Evolutionary conservation across 1,139 yeast species (phyloP).

Genomic region (Yamadazyma songkhlaensis): DNA sequence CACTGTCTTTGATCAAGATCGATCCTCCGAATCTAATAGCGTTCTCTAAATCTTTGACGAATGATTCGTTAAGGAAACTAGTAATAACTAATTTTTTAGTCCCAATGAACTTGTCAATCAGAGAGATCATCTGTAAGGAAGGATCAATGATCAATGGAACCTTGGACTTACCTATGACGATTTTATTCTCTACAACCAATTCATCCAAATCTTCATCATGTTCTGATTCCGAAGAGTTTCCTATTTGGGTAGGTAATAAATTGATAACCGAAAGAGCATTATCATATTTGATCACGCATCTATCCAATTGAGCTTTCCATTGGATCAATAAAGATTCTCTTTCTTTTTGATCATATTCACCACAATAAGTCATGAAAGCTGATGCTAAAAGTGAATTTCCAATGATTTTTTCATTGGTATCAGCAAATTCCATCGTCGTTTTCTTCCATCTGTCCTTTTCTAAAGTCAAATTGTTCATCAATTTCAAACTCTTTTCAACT

Average conservation of each 20-base stretch:
- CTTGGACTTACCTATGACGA: conserved; percentile 42
- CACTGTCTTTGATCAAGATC: conserved; percentile 74
- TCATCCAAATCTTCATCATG: conserved; percentile 58
- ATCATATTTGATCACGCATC: conserved; percentile 42
- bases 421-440: conserved; percentile 51
- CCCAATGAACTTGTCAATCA: conserved; percentile 30
- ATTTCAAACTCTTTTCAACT: conserved; percentile 58
- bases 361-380: conserved; percentile 61
- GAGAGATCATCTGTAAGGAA: conserved; percentile 43
- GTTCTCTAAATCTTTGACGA: conserved; percentile 69
- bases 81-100: conserved; percentile 50
- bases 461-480: conserved; percentile 60
- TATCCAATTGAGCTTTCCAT: conserved; percentile 43
- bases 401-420: conserved; percentile 44
- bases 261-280: conserved; percentile 18
- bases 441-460: conserved; percentile 80
- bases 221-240: not conserved
- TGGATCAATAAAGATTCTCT: conserved; percentile 34
- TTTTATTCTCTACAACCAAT: conserved; percentile 60
- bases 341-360: conserved; percentile 53
- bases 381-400: conserved; percentile 70
- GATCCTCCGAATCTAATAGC: conserved; percentile 81
- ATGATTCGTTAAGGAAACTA: conserved; percentile 72
- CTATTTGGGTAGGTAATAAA: conserved; percentile 8
- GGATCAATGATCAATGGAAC: conserved; percentile 76